phyloP scores from a whole-genome alignment of 352 stramenopile genomes.

The Phytopythium montanum region DNA sequence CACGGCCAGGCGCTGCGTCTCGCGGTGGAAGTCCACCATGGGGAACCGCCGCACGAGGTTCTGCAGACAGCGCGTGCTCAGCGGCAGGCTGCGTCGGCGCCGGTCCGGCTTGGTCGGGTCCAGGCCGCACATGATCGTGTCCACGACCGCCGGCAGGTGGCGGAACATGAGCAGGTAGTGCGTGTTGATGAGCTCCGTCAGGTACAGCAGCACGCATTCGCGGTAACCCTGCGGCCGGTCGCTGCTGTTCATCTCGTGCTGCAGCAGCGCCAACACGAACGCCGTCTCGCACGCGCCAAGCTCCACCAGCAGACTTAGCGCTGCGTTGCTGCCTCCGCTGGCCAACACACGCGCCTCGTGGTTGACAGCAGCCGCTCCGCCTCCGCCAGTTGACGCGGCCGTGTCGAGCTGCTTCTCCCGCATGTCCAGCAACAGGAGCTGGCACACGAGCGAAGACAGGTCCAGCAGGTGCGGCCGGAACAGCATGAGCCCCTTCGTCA shows the following conservation, averaged over 20 bases:
- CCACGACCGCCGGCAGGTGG: slow-evolving; percentile 76
- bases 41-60: slow-evolving; percentile 79
- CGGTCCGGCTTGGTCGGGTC: slow-evolving; percentile 83
- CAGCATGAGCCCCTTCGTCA: slow-evolving; percentile 82
- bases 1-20: slow-evolving; percentile 80
- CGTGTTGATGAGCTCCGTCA: slow-evolving; percentile 81
- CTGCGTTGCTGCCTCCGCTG: slow-evolving; percentile 62
- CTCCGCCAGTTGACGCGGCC: slow-evolving; percentile 16
- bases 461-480: slow-evolving; percentile 81
- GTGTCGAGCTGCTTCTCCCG: slow-evolving; percentile 58
- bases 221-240: slow-evolving; percentile 66
- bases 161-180: slow-evolving; percentile 84
- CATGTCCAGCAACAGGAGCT: slow-evolving; percentile 74
- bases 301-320: slow-evolving; percentile 74
- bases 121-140: slow-evolving; percentile 82
- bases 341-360: slow-evolving; percentile 40
- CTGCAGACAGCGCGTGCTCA: slow-evolving; percentile 80
- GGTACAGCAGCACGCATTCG: slow-evolving; percentile 70
- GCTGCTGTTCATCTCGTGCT: slow-evolving; percentile 82
- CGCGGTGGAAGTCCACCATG: slow-evolving; percentile 88
- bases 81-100: slow-evolving; percentile 65
- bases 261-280: slow-evolving; percentile 69
- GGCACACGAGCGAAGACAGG: slow-evolving; percentile 67
- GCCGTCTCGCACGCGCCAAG: slow-evolving; percentile 73
- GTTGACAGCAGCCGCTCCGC: slow-evolving; percentile 22